Base-by-base conservation (phyloP, 331 rosid species). In the Quercus lobata region DNA sequence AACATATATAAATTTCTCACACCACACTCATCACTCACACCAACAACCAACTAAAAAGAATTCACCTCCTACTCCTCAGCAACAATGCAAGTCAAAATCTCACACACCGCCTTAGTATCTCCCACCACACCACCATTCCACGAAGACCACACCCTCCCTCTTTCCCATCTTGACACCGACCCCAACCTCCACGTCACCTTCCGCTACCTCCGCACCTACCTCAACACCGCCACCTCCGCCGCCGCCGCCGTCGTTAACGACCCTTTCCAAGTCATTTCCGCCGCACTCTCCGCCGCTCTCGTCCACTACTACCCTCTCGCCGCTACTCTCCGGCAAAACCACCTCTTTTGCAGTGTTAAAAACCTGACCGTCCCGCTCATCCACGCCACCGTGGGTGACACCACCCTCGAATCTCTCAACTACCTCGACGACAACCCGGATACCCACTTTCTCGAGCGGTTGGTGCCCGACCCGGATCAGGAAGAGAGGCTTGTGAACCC, bases 191-290 rank as follows among this genome's bases (percentile, higher is more conserved):
- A 80, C 54, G 78, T 90, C 81, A 90, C 81, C 74, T 86, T 94
- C 83, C 97, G 98, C 5, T 94, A 94, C 89, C 92, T 94, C 72
- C 97, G 98, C 22, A 92, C 83, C 35, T 94, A 92, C 84, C 72
- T 56, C 14, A 8, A 19, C 74, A 44, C 76, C 80, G 11, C 72
- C 76, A 1, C 83, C 69, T 24, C 14, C 10, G 14, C n/a, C 24
- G 5, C 78, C 18, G 7, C 78, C 49, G 3, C 77, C 17, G 5
- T 75, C 55, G 21, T 86, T 66, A 11, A 44, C 44, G 81, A 84
- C 71, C 95, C 96, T 4, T 81, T 80, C 84, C 58, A 5, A 35
- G 87, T 86, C 83, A 87, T 95, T 85, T 76, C 97, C 32, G 71
- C 91, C 25, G 83, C 97, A 35, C 84, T 91, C 85, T 87, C 97